These are phyloP conservation scores for Pyropia haitanensis DNA, from an alignment of 23 red algal genomes.

Conservation along the genomic window DNA sequence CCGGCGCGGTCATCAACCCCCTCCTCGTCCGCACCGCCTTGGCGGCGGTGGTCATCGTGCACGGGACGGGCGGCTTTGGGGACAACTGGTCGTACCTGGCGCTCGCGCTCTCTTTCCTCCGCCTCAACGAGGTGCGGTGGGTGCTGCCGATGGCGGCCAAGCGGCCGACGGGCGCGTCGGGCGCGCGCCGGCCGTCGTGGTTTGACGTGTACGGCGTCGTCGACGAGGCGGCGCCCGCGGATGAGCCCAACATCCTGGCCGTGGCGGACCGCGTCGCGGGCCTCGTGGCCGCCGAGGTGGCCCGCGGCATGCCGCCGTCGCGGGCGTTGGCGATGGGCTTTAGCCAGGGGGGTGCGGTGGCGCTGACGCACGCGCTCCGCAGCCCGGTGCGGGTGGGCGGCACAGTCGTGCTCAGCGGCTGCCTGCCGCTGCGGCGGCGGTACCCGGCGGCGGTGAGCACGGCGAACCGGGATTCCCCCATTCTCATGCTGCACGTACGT, in stretches of 20 bases:
- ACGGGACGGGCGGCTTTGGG: conserved; percentile 71
- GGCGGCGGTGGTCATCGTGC: conserved; percentile 59
- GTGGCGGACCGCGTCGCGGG: neutral
- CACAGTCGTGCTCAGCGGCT: conserved; percentile 25
- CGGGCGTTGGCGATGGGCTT: conserved; percentile 45
- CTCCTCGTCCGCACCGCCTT: conserved; percentile 16
- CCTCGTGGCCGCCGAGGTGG: conserved; percentile 26
- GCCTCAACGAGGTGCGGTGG: conserved; percentile 49
- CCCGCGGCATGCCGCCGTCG: conserved; percentile 17
- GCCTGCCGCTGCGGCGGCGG: conserved; percentile 13
- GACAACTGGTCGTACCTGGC: conserved; percentile 55
- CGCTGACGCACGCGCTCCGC: conserved; percentile 25
- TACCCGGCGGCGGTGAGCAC: conserved; percentile 4
- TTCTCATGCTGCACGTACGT: conserved; percentile 19
- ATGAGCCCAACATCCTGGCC: conserved; percentile 9
- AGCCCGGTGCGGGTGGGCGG: conserved; percentile 11
- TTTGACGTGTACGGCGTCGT: conserved; percentile 46
- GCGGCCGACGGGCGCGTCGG: conserved; percentile 19
- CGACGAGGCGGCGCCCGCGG: conserved; percentile 11
- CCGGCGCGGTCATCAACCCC: conserved; percentile 40
- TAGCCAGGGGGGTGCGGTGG: conserved; percentile 60
- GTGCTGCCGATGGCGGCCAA: conserved; percentile 61
- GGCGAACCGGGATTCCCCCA: conserved; percentile 3
- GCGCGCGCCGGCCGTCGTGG: conserved; percentile 27
- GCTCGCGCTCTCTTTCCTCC: conserved; percentile 42